A percentile compares a stretch with the other conserved stretches of the same genome.
phyloP scores from a whole-genome alignment of 371 early-diverging fungal species.

The Batrachochytrium dendrobatidis region DNA sequence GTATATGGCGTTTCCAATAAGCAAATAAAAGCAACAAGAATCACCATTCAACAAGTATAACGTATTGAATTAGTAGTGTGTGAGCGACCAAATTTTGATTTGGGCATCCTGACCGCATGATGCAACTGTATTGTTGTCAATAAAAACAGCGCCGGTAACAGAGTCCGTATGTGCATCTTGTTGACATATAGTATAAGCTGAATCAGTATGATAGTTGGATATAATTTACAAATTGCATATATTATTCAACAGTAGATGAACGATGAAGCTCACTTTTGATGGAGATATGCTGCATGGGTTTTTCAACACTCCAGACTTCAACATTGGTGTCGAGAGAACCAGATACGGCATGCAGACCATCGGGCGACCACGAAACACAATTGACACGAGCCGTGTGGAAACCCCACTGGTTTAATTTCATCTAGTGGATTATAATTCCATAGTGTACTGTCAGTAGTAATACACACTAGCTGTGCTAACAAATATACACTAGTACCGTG shows the following conservation, averaged over 20 bases:
- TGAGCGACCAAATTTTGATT: constrained; percentile 52
- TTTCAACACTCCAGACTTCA: constrained; percentile 80
- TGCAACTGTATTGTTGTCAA: constrained; percentile 56
- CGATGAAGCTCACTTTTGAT: constrained; percentile 60
- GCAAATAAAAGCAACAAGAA: not conserved
- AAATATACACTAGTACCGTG: constrained; percentile 23
- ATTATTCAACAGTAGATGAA: not conserved
- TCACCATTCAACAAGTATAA: no score
- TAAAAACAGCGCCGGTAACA: constrained; percentile 64
- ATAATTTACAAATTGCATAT: not conserved
- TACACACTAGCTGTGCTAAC: not conserved
- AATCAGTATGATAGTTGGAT: not conserved
- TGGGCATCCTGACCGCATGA: constrained; percentile 77
- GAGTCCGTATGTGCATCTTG: constrained; percentile 81
- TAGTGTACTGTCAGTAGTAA: not conserved
- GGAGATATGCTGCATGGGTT: constrained; percentile 64
- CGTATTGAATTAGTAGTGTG: not conserved
- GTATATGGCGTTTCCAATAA: not conserved
- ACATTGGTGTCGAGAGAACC: constrained; percentile 84
- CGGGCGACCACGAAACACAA: constrained; percentile 68
- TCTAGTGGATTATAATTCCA: constrained; percentile 11
- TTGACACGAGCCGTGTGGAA: constrained; percentile 86
- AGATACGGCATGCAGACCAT: constrained; percentile 67
- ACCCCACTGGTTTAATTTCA: constrained; percentile 69
- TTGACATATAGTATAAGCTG: constrained; percentile 4